A percentile compares a stretch with the other conserved stretches of the same genome.
phyloP scores from a whole-genome alignment of 305 asterid species.

The Solanum hybrid region DNA sequence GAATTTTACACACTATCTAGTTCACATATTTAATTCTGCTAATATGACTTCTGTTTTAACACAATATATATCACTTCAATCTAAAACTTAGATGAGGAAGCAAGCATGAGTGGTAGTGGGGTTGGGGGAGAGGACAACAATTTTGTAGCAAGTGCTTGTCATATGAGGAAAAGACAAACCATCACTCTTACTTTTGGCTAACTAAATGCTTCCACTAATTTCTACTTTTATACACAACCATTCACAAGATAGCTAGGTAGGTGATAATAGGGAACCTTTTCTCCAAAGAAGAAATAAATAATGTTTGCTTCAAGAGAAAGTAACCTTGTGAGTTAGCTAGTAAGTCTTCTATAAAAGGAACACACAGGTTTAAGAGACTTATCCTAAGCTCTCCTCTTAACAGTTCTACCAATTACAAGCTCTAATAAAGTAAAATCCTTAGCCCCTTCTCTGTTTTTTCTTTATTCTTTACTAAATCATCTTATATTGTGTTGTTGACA shows the following conservation, averaged over 20 bases:
- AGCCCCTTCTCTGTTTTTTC: background rate
- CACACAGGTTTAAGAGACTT: conserved; percentile 28
- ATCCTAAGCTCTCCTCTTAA: background rate
- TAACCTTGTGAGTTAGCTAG: conserved; percentile 34
- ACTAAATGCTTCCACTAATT: background rate
- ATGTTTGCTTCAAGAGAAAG: conserved; percentile 39
- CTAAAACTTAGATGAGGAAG: background rate
- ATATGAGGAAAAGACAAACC: background rate
- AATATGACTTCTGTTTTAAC: background rate
- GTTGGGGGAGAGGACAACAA: background rate
- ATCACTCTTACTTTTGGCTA: background rate
- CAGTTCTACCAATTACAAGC: background rate
- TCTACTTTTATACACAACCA: conserved; percentile 1
- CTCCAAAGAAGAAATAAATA: background rate
- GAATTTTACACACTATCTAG: background rate
- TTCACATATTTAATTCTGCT: background rate
- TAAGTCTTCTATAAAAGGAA: conserved; percentile 19
- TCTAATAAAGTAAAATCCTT: background rate
- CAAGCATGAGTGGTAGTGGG: background rate
- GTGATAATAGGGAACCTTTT: background rate
- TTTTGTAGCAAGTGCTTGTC: background rate
- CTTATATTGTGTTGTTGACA: background rate
- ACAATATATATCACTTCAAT: background rate
- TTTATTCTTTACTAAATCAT: background rate
- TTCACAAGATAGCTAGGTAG: background rate